Conservation (phyloP, 495 filamentous ascomycete genomes). For the Trichoderma virens region DNA sequence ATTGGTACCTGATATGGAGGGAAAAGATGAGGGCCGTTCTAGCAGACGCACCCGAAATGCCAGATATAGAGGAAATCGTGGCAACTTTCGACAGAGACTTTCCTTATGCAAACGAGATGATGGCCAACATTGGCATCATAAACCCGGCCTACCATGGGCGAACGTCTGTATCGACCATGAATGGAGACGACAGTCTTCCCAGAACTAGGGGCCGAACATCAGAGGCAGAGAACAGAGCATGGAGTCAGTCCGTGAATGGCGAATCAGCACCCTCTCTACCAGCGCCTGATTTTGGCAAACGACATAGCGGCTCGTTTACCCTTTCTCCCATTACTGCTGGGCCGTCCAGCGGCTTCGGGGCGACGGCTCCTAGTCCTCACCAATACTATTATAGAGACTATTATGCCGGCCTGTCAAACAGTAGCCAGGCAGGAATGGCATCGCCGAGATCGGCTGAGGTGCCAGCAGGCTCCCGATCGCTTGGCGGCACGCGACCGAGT, state of each 20-base stretch:
- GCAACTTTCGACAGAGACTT: conserved; percentile 68
- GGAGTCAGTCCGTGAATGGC: conserved; percentile 52
- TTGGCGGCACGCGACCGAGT: conserved; percentile 34
- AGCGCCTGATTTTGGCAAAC: conserved; percentile 49
- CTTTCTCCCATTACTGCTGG: conserved; percentile 39
- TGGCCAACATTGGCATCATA: conserved; percentile 41
- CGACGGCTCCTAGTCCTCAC: conserved; percentile 37
- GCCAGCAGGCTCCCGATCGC: conserved; percentile 25
- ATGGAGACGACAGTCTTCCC: conserved; percentile 32
- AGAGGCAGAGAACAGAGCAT: conserved; percentile 31
- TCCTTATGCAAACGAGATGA: conserved; percentile 46
- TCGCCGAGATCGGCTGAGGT: conserved; percentile 38
- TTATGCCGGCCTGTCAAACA: conserved; percentile 34
- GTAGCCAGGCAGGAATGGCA: conserved; percentile 27
- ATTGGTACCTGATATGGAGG: conserved; percentile 74
- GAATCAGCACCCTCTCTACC: conserved; percentile 56
- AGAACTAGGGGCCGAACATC: conserved; percentile 31
- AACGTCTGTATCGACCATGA: conserved; percentile 35
- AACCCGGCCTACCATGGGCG: conserved; percentile 35
- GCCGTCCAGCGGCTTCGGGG: conserved; percentile 23
- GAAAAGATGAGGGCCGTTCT: conserved; percentile 70
- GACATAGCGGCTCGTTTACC: conserved; percentile 47
- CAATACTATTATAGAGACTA: conserved; percentile 42
- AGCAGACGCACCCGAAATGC: conserved; percentile 51
- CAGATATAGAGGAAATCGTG: conserved; percentile 59